Conservation (phyloP, 83 land plant species). For the Diphasiastrum complanatum region DNA sequence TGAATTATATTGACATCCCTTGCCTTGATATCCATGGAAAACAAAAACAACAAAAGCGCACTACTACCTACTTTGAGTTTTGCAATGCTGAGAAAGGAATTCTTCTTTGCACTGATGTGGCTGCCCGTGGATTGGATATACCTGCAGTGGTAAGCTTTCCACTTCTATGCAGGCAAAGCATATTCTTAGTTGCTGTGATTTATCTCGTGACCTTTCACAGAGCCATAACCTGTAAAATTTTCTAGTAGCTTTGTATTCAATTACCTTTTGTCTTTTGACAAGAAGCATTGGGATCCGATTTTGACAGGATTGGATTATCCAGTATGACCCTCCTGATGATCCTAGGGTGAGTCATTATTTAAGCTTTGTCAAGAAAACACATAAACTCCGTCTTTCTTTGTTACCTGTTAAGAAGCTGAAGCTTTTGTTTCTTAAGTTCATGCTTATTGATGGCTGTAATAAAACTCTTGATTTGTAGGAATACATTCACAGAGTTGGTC, state of each 20-base stretch:
- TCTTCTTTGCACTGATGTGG: constrained; percentile 87
- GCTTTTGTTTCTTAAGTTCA: neutral
- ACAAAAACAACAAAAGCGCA: constrained; percentile 91
- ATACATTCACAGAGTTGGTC: constrained; percentile 91
- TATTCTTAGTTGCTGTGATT: neutral
- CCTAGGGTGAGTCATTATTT: constrained; percentile 51
- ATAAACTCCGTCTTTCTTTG: neutral
- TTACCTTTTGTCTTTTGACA: neutral
- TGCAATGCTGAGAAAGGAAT: constrained; percentile 89
- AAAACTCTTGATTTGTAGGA: constrained; percentile 38
- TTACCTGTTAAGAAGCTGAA: neutral
- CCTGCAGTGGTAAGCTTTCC: constrained; percentile 73
- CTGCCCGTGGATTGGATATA: constrained; percentile 96
- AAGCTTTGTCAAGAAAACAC: neutral
- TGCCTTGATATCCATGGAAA: constrained; percentile 93
- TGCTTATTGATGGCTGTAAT: too few species aligned
- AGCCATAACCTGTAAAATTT: neutral
- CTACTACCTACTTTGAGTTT: constrained; percentile 85
- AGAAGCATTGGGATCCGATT: neutral
- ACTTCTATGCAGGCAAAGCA: neutral
- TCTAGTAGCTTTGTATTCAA: neutral
- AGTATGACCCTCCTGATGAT: constrained; percentile 93
- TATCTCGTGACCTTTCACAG: neutral
- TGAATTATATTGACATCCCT: constrained; percentile 69
- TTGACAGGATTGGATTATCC: constrained; percentile 89